phyloP scores from a whole-genome alignment of 2,329 filamentous ascomycete species.

The Tetracladium maxilliforme region DNA sequence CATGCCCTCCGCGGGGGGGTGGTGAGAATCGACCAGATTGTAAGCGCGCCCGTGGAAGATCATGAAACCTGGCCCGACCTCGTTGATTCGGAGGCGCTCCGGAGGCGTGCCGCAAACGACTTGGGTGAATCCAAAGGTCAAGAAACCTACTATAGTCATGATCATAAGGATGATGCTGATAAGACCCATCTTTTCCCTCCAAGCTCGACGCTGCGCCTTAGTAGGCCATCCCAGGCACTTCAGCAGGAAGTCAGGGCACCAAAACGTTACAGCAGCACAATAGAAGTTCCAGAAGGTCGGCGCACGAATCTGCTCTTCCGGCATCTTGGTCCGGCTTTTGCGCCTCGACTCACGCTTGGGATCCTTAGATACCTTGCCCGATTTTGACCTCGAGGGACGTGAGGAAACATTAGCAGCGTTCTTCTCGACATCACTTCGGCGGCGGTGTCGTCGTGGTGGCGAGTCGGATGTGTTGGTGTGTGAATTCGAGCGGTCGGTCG shows the following conservation, averaged over 20 bases:
- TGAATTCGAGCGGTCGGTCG: slow-evolving; percentile 35
- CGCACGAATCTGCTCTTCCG: slow-evolving; percentile 18
- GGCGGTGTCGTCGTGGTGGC: background rate
- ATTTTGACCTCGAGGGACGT: too few species aligned
- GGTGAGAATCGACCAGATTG: slow-evolving; percentile 60
- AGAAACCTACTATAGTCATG: slow-evolving; percentile 79
- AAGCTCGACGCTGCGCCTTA: slow-evolving; percentile 79
- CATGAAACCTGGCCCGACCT: slow-evolving; percentile 74
- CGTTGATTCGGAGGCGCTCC: slow-evolving; percentile 64
- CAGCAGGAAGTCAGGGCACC: slow-evolving; percentile 76
- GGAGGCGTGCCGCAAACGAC: slow-evolving; percentile 67
- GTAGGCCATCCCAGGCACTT: slow-evolving; percentile 73
- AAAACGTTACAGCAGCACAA: slow-evolving; percentile 87
- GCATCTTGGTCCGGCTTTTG: slow-evolving; percentile 9
- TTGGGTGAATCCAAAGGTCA: slow-evolving; percentile 92
- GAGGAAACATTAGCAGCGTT: too few species aligned
- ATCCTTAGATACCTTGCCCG: too few species aligned
- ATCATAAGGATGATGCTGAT: slow-evolving; percentile 86
- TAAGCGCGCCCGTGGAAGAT: slow-evolving; percentile 93
- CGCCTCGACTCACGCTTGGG: too few species aligned
- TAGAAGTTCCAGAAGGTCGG: slow-evolving; percentile 93
- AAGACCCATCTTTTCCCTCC: slow-evolving; percentile 95
- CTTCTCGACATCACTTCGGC: too few species aligned
- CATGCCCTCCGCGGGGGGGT: slow-evolving; percentile 71
- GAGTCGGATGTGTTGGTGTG: slow-evolving; percentile 15